Base-by-base conservation (phyloP, 169 alveolate species). In the Plasmodium malariae region DNA sequence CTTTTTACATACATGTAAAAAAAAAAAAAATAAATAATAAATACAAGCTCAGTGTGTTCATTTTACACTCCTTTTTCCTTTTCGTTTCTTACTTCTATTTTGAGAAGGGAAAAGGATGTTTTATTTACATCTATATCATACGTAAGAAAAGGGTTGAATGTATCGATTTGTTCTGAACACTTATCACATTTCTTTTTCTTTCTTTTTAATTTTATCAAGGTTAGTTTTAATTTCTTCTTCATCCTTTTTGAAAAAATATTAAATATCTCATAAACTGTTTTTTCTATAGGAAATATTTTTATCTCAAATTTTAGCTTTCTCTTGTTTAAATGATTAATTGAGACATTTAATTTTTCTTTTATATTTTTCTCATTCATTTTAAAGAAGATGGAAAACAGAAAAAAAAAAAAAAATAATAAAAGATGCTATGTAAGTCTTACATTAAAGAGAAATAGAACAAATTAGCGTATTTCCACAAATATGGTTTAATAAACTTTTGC, bases 341-440 rank as follows among this genome's bases (percentile, higher is more conserved):
- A 83, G 21, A 57, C 63, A 34, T 17, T 34, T 32, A 83, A 83
- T 54, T 69, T 65, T 34, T 83, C 85, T 28, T 83, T 78, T 62
- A 78, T 78, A 65, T 12, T 78, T 30, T 57, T 34, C 21, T 78
- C 89, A 40, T 78, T 62, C 89, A 78, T 78, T 78, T 74, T 59
- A 30, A 51, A 67, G 19, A 40, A 74, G 11, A n/a, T 17, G 30
- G 24, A 49, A 24, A n/a, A n/a, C n/a, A n/a, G n/a, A n/a, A n/a
- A n/a, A n/a, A n/a, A n/a, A n/a, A n/a, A n/a, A n/a, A n/a, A n/a
- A n/a, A n/a, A n/a, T n/a, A n/a, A n/a, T n/a, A n/a, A n/a, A n/a
- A n/a, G n/a, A n/a, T n/a, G n/a, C n/a, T n/a, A n/a, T n/a, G n/a
- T n/a, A n/a, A n/a, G n/a, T n/a, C n/a, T n/a, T n/a, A n/a, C n/a